Conservation (phyloP, 345 rosid genomes). For the Acer negundo region DNA sequence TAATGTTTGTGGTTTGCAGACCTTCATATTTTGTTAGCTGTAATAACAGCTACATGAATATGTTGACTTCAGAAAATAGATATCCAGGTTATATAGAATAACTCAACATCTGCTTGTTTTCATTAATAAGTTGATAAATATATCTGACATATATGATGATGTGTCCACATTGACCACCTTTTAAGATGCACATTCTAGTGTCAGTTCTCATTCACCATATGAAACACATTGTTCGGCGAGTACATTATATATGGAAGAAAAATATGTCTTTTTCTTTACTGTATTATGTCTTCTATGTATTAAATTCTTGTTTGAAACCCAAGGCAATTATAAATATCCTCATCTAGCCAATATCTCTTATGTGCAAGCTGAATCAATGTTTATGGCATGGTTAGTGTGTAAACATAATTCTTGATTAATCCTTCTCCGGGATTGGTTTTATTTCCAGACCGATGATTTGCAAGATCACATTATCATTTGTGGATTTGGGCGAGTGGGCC, state of each 20-base stretch:
- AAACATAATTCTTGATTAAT: neutral
- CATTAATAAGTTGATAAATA: neutral
- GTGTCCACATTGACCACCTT: neutral
- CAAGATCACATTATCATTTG: constrained; percentile 95
- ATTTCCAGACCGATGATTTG: constrained; percentile 92
- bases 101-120: neutral
- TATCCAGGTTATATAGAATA: neutral
- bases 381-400: constrained; percentile 6
- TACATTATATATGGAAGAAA: neutral
- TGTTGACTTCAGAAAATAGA: neutral
- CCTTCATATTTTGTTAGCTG: neutral
- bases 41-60: constrained; percentile 9
- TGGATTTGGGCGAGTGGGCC: constrained; percentile 98
- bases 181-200: neutral
- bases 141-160: neutral
- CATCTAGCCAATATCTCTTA: neutral
- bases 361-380: neutral
- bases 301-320: neutral
- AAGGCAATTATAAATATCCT: neutral
- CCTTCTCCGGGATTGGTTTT: constrained; percentile 27
- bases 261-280: neutral
- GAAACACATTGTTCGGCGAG: neutral
- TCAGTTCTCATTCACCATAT: neutral
- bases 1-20: constrained; percentile 15
- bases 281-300: neutral